Evolutionary conservation across 2,329 filamentous ascomycete species (phyloP).

Genomic region (Aspergillus piperis): DNA sequence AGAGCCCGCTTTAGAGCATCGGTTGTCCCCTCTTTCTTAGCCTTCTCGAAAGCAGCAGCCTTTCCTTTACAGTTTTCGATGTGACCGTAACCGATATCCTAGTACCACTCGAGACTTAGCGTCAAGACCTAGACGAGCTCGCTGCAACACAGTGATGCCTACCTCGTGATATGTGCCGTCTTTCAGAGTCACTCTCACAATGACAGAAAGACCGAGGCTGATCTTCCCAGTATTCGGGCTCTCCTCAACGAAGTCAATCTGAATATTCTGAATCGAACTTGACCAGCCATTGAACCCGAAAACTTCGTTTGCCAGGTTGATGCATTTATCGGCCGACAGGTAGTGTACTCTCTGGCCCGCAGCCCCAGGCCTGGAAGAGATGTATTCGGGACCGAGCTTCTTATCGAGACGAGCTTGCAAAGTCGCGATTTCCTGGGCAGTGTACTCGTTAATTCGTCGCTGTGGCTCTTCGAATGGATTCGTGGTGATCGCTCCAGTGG

Average conservation of each 20-base stretch:
- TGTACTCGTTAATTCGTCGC: constrained; percentile 74
- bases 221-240: constrained; percentile 75
- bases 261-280: constrained; percentile 88
- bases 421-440: constrained; percentile 85
- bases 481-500: constrained; percentile 37
- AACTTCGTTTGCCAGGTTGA: constrained; percentile 89
- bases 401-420: constrained; percentile 85
- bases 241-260: constrained; percentile 95
- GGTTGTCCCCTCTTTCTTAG: constrained; percentile 96
- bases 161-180: constrained; percentile 95
- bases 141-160: constrained; percentile 4
- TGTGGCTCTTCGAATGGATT: constrained; percentile 81
- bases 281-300: constrained; percentile 99
- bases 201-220: constrained; percentile 82
- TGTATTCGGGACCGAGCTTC: constrained; percentile 93
- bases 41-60: constrained; percentile 94
- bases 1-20: constrained; percentile 88
- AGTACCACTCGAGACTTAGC: not conserved
- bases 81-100: constrained; percentile 92
- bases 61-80: constrained; percentile 97
- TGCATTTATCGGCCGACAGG: constrained; percentile 93
- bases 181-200: constrained; percentile 83
- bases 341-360: constrained; percentile 89
- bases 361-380: constrained; percentile 81
- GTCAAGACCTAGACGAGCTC: constrained; percentile 2